Base-by-base conservation (phyloP, 257 asterid species). In the Verbascum thapsus region DNA sequence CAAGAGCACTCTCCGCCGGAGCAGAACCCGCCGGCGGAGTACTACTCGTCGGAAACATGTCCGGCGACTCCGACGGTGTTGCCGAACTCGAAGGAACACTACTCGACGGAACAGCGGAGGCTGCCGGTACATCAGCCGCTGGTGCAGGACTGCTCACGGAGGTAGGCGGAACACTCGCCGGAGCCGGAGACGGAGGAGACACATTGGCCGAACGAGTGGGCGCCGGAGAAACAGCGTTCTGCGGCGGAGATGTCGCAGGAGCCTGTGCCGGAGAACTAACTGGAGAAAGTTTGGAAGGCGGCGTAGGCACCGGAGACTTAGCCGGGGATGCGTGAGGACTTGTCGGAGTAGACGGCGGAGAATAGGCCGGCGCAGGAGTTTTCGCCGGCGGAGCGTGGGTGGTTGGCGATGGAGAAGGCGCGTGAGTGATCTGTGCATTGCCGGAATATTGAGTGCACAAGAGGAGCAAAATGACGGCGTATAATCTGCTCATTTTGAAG, bases 351-450 rank as follows among this genome's bases (percentile, higher is more conserved):
- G 64, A 20, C 1, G 64, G 37, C 30, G 94, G 90, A 18, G 87
- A 18, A 38, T 62, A 61, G 4, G 72, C 63, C 18, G 83, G 85
- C 4, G 81, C 16, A 20, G 38, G 65, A 11, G 78, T 6, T 13
- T 30, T 58, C 0, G 59, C 7, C 23, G 83, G 65, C 60, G 79
- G 78, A 47, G 79, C 56, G 43, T 54, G 10, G 8, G 61, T 6
- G 1, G 77, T 37, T 9, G 96, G 94, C 3, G 96, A 68, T 1
- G 69, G 86, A 53, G 88, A 74, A 70, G 96, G 96, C 44, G 88
- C 74, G 63, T 64, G 55, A 32, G 74, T 17, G 38, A 44, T 10
- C 70, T 88, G 95, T 0, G 90, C 85, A 43, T 70, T 26, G 75
- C 78, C 66, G 72, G 68, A 54, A 65, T 67, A 70, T 0, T 75